Percentiles rank a stretch among this genome's conserved stretches.
Evolutionary conservation across 306 rosid species (phyloP).

Genomic region (Rosa persica): DNA sequence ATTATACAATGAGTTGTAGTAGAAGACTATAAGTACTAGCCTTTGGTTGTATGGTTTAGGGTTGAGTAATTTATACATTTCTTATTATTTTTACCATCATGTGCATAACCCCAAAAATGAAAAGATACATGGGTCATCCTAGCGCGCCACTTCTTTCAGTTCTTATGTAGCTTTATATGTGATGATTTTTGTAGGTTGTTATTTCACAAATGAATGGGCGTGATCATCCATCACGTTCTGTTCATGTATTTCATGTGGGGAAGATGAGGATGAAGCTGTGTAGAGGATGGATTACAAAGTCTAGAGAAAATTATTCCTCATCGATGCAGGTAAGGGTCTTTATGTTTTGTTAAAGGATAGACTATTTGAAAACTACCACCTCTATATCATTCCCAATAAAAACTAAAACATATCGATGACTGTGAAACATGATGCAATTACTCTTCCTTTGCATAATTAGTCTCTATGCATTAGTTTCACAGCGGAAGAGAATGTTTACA

Average conservation of each 20-base stretch:
- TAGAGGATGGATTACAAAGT: slow-evolving; percentile 97
- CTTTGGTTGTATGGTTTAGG: neutral
- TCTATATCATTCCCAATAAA: neutral
- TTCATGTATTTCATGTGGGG: slow-evolving; percentile 83
- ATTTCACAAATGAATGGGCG: slow-evolving; percentile 90
- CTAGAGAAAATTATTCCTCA: slow-evolving; percentile 88
- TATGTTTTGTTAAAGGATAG: neutral
- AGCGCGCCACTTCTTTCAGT: slow-evolving; percentile 12
- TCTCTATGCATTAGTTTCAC: neutral
- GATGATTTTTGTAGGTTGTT: slow-evolving; percentile 53
- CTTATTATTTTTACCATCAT: neutral
- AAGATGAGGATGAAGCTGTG: slow-evolving; percentile 91
- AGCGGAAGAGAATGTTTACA: slow-evolving; percentile 5
- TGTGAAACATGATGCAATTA: neutral
- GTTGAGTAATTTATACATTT: neutral
- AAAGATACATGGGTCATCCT: neutral
- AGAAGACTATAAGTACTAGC: neutral
- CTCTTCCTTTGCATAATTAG: neutral
- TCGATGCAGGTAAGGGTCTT: slow-evolving; percentile 76
- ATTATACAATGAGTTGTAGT: neutral
- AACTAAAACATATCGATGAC: neutral
- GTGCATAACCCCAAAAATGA: neutral
- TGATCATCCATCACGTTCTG: slow-evolving; percentile 79
- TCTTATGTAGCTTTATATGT: slow-evolving; percentile 20
- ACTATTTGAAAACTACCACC: neutral